Conservation (phyloP, 345 rosid species). For the Eucalyptus marginata region DNA sequence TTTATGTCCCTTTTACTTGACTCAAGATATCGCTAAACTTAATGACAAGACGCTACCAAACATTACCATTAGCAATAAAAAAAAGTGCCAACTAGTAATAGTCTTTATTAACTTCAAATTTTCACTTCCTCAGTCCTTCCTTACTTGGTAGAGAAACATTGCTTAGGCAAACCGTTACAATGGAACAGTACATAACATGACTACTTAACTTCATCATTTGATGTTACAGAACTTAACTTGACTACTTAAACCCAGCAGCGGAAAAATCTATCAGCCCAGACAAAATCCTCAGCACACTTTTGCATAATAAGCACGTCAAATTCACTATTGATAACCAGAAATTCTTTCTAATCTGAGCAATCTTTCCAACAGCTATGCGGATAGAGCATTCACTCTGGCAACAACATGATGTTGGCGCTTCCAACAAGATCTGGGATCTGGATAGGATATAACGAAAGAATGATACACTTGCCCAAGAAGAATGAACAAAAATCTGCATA, state of each 20-base stretch:
- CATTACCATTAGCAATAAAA: not conserved
- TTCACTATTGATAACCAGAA: not conserved
- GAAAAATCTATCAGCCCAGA: not conserved
- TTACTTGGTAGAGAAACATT: not conserved
- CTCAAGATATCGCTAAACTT: not conserved
- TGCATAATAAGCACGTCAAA: not conserved
- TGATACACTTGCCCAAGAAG: not conserved
- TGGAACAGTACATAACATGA: not conserved
- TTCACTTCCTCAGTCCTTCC: not conserved
- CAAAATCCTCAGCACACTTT: not conserved
- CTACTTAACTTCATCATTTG: not conserved
- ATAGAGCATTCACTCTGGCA: not conserved
- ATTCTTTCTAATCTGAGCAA: not conserved
- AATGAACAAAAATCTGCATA: not conserved
- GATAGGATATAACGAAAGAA: not conserved
- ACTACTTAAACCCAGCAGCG: not conserved
- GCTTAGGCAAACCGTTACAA: not conserved
- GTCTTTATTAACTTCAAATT: not conserved
- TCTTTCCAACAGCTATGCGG: not conserved
- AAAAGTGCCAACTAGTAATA: not conserved
- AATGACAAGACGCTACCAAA: not conserved
- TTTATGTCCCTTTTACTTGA: not conserved
- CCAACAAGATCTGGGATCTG: not conserved
- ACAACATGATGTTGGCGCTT: not conserved
- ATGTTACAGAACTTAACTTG: not conserved